Conservation (phyloP, 306 rosid species). For the Trifolium dubium region DNA sequence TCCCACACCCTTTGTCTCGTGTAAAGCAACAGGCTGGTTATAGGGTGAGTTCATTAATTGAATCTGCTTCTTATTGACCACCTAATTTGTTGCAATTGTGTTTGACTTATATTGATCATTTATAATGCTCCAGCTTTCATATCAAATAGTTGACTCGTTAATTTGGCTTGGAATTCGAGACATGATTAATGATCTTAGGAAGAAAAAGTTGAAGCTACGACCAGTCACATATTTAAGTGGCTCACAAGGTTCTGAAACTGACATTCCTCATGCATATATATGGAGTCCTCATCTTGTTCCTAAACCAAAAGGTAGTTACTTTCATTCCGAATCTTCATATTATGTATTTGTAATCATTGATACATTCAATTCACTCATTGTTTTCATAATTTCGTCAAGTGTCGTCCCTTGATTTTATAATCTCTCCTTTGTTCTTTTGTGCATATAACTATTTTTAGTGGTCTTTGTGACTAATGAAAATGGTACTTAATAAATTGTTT, state of each 20-base stretch:
- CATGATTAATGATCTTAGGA: slow-evolving; percentile 94
- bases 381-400: neutral
- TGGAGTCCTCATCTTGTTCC: slow-evolving; percentile 99
- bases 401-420: slow-evolving; percentile 8
- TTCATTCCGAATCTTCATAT: slow-evolving; percentile 33
- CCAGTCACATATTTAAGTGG: slow-evolving; percentile 99
- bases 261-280: slow-evolving; percentile 94
- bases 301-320: slow-evolving; percentile 86
- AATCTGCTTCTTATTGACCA: slow-evolving; percentile 25
- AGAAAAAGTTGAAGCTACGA: slow-evolving; percentile 86
- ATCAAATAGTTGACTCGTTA: slow-evolving; percentile 96
- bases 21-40: slow-evolving; percentile 96
- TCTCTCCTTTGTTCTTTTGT: slow-evolving; percentile 18
- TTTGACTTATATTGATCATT: slow-evolving; percentile 36
- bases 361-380: slow-evolving; percentile 12
- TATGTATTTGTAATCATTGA: slow-evolving; percentile 28
- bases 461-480: slow-evolving; percentile 26
- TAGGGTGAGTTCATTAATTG: slow-evolving; percentile 62
- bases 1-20: slow-evolving; percentile 98
- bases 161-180: slow-evolving; percentile 99
- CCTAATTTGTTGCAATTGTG: slow-evolving; percentile 20
- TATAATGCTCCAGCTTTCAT: slow-evolving; percentile 71
- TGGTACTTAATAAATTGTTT: slow-evolving; percentile 8
- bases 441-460: slow-evolving; percentile 21
- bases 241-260: slow-evolving; percentile 88